These are phyloP conservation scores for Boletus bicolor DNA, from an alignment of 768 basidiomycete species.

Conservation along the genomic window DNA sequence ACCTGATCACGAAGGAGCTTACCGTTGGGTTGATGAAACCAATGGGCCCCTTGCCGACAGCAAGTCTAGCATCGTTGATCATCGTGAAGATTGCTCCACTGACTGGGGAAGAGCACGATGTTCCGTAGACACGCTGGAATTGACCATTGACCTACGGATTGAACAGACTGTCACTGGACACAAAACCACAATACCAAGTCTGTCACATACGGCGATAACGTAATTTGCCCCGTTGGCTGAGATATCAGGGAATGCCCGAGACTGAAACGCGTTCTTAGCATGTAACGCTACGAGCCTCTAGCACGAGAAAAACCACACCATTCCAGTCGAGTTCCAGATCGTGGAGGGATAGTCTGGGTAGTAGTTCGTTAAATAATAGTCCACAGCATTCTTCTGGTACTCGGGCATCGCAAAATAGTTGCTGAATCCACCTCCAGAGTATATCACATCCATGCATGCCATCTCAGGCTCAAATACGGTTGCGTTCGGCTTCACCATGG, in stretches of 20 bases:
- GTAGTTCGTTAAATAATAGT: slow-evolving; percentile 31
- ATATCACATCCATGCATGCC: slow-evolving; percentile 41
- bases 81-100: slow-evolving; percentile 35
- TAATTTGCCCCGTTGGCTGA: slow-evolving; percentile 37
- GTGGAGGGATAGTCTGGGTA: slow-evolving; percentile 22
- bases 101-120: slow-evolving; percentile 33
- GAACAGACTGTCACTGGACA: neutral
- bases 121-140: slow-evolving; percentile 29
- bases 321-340: slow-evolving; percentile 32
- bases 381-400: slow-evolving; percentile 38
- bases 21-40: slow-evolving; percentile 10
- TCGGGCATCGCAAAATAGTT: slow-evolving; percentile 40
- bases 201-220: slow-evolving; percentile 19
- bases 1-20: neutral
- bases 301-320: slow-evolving; percentile 3
- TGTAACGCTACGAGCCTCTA: neutral
- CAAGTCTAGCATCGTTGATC: slow-evolving; percentile 39
- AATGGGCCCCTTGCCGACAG: slow-evolving; percentile 30
- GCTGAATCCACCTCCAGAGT: slow-evolving; percentile 42
- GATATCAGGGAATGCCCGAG: slow-evolving; percentile 37
- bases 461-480: slow-evolving; percentile 47
- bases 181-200: neutral
- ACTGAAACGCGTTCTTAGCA: slow-evolving; percentile 23
- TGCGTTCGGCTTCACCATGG: slow-evolving; percentile 39
- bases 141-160: slow-evolving; percentile 23